A percentile compares a stretch with the other conserved stretches of the same genome.
These are phyloP conservation scores for Picea glauca DNA, from an alignment of 75 land plant genomes.

Conservation along the genomic window DNA sequence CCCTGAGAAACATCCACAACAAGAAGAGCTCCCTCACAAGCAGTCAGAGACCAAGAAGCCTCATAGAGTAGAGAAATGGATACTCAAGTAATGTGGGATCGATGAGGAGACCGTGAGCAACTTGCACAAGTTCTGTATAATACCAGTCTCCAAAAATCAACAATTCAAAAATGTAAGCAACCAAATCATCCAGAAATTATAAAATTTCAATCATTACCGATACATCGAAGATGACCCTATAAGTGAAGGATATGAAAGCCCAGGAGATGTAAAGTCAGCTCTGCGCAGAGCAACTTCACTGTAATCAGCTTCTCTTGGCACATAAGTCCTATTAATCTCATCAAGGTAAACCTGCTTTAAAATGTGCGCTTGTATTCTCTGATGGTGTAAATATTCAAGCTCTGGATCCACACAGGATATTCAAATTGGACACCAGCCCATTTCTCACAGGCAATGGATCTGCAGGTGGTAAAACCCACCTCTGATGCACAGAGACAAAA, in stretches of 20 bases:
- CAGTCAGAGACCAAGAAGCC: conserved; percentile 98
- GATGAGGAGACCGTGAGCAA: too few relatives aligned
- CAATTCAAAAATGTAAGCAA: not conserved
- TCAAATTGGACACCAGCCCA: too few relatives aligned
- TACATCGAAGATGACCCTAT: not conserved
- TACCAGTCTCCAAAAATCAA: not conserved
- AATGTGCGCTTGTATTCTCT: too few relatives aligned
- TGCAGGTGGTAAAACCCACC: too few relatives aligned
- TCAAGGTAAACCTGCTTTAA: too few relatives aligned
- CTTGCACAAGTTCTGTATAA: not conserved
- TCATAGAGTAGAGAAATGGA: not conserved
- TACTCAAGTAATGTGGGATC: too few relatives aligned
- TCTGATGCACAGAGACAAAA: too few relatives aligned
- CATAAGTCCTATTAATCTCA: too few relatives aligned
- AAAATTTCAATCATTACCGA: not conserved
- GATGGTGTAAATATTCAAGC: too few relatives aligned
- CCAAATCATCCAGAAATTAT: not conserved
- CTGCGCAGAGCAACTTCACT: not conserved
- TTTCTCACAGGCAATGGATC: too few relatives aligned
- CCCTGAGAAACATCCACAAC: conserved; percentile 99
- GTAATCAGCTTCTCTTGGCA: not conserved
- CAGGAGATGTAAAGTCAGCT: not conserved
- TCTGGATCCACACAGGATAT: too few relatives aligned
- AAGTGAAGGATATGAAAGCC: not conserved
- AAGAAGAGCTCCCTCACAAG: conserved; percentile 99